phyloP scores from a whole-genome alignment of 2,329 filamentous ascomycete genomes.

The Dissoconium aciculare region DNA sequence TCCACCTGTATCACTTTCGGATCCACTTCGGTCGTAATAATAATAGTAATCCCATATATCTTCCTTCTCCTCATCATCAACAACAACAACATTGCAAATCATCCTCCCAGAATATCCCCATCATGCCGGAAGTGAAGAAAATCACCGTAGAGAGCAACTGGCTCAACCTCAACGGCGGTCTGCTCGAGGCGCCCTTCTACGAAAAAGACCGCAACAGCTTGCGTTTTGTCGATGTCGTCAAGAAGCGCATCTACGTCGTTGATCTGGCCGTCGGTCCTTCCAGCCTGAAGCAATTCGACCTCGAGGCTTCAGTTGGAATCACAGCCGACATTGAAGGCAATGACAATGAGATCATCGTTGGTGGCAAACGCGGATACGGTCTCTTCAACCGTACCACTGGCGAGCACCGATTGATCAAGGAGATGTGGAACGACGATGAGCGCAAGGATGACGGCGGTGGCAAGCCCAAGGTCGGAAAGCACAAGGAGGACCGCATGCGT shows the following conservation, averaged over 20 bases:
- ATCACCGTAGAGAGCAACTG: background rate
- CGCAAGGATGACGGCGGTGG: slow-evolving; percentile 25
- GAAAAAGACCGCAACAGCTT: slow-evolving; percentile 49
- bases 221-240: slow-evolving; percentile 72
- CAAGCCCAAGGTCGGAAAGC: slow-evolving; percentile 25
- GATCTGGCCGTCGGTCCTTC: slow-evolving; percentile 47
- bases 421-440: slow-evolving; percentile 40
- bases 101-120: too few species aligned
- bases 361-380: slow-evolving; percentile 70
- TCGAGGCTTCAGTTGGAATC: slow-evolving; percentile 40
- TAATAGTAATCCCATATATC: too few species aligned
- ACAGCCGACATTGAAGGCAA: slow-evolving; percentile 64
- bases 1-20: too few species aligned
- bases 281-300: slow-evolving; percentile 41
- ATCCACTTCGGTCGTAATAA: too few species aligned
- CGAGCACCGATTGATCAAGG: slow-evolving; percentile 41
- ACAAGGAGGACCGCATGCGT: slow-evolving; percentile 35
- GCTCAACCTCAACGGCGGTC: slow-evolving; percentile 42
- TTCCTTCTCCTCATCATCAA: too few species aligned
- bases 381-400: slow-evolving; percentile 51
- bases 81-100: too few species aligned
- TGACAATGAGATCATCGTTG: slow-evolving; percentile 58
- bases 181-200: slow-evolving; percentile 64
- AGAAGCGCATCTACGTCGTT: slow-evolving; percentile 57
- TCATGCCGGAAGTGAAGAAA: background rate